Base-by-base conservation (phyloP, 2,329 filamentous ascomycete species). In the Botryotinia convoluta region DNA sequence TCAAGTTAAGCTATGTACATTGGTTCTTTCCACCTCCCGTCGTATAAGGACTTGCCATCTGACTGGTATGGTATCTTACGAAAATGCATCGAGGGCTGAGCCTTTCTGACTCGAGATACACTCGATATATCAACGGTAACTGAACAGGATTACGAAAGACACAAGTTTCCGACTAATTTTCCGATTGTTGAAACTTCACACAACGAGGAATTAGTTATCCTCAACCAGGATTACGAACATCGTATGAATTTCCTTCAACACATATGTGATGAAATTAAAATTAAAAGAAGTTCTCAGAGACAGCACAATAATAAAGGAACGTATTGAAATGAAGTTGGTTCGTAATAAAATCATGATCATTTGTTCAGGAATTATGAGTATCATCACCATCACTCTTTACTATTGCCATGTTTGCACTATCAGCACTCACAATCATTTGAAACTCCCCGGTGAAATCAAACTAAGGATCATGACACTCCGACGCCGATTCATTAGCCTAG, bases 201-300 rank as follows among this genome's bases (percentile, higher is more conserved):
- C 5, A 29, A 54, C 9, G 26, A 39, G 45, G 32, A 37, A 39
- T 67, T 29, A 22, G n/a, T n/a, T 14, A 61, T 26, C 14, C 5
- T 61, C 35, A 39, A 7, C 3, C n/a, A 29, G 51, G 8, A 42
- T 64, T 10, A 18, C 2, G 3, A 14, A 64, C 5, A 22, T 32
- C 16, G 29, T 22, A 20, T 12, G 39, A 6, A 63, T 22, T 44
- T 45, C n/a, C 4, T 32, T 32, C 16, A 22, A 29, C 29, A 1
- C 10, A 54, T n/a, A 54, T 54, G 5, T n/a, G 7, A 54, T n/a
- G 26, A 14, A n/a, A n/a, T 16, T 1, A 14, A 16, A 54, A 54
- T n/a, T 1, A 1, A 26, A 45, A 26, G n/a, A 20, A 57, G 0
- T 12, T 3, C 9, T 29, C 26, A 29, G 9, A 12, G 3, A n/a